Evolutionary conservation across 2,329 filamentous ascomycete species (phyloP).

Genomic region (Microdochium trichocladiopsis): DNA sequence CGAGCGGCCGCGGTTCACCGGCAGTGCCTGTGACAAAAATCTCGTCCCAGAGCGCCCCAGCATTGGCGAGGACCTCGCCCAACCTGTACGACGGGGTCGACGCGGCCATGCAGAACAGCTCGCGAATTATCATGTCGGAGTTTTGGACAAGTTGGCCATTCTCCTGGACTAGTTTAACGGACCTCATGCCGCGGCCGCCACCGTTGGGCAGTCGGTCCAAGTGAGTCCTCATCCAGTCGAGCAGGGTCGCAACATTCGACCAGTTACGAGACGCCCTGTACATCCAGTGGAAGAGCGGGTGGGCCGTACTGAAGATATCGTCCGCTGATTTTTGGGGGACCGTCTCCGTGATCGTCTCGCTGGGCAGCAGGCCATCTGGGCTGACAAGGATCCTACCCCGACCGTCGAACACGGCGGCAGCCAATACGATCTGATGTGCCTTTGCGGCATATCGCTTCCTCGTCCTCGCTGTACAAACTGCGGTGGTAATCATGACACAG

Average conservation of each 20-base stretch:
- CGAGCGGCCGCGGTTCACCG: no score
- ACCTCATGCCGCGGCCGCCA: no score
- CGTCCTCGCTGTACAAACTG: slow-evolving; percentile 28
- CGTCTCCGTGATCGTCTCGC: slow-evolving; percentile 54
- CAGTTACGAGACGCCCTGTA: slow-evolving; percentile 58
- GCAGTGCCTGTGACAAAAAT: neutral
- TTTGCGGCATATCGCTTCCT: slow-evolving; percentile 30
- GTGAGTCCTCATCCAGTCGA: slow-evolving; percentile 56
- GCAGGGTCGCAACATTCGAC: slow-evolving; percentile 46
- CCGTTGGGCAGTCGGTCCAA: slow-evolving; percentile 35
- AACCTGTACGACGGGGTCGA: neutral
- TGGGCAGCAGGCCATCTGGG: slow-evolving; percentile 45
- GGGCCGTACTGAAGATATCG: slow-evolving; percentile 56
- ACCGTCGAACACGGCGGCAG: slow-evolving; percentile 41
- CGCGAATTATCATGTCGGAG: slow-evolving; percentile 57
- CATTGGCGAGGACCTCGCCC: neutral
- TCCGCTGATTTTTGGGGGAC: slow-evolving; percentile 54
- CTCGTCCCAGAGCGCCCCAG: neutral
- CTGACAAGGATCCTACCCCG: slow-evolving; percentile 45
- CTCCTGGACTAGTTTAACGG: no score
- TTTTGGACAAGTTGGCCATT: slow-evolving; percentile 42
- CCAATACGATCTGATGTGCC: slow-evolving; percentile 34
- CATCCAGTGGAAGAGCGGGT: slow-evolving; percentile 62
- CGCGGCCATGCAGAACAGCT: slow-evolving; percentile 60
- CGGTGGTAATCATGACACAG: slow-evolving; percentile 30